These are phyloP conservation scores for Linnemannia hyalina DNA, from an alignment of 192 early-diverging fungal genomes.

Conservation along the genomic window DNA sequence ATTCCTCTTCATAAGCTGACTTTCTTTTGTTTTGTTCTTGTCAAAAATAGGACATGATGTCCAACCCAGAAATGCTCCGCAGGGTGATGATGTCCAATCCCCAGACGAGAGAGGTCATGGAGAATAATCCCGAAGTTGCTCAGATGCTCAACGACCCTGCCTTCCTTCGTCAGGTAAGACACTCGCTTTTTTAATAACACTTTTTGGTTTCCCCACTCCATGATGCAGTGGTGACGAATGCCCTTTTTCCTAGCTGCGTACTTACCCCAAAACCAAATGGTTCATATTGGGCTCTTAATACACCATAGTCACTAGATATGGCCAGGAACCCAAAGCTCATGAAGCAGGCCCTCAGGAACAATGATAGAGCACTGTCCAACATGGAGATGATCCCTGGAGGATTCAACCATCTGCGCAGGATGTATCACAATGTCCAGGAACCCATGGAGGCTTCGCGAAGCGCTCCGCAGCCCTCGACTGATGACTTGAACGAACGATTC, in stretches of 20 bases:
- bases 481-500: constrained; percentile 66
- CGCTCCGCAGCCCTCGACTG: constrained; percentile 55
- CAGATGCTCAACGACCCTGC: constrained; percentile 73
- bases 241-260: background rate
- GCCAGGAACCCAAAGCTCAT: constrained; percentile 71
- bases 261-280: background rate
- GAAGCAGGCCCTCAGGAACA: constrained; percentile 73
- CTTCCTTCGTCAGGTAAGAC: constrained; percentile 68
- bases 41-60: constrained; percentile 53
- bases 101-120: constrained; percentile 68
- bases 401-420: constrained; percentile 71
- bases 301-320: constrained; percentile 59
- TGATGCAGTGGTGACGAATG: background rate
- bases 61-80: constrained; percentile 67
- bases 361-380: constrained; percentile 74
- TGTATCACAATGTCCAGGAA: constrained; percentile 70
- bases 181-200: background rate
- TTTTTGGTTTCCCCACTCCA: background rate
- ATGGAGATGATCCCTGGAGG: constrained; percentile 76
- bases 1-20: background rate
- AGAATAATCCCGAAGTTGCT: constrained; percentile 73
- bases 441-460: constrained; percentile 67
- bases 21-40: constrained; percentile 9
- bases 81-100: constrained; percentile 75
- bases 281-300: background rate